Evolutionary conservation across 2,329 filamentous ascomycete genomes (phyloP).

Genomic region (Curvularia spicifera): DNA sequence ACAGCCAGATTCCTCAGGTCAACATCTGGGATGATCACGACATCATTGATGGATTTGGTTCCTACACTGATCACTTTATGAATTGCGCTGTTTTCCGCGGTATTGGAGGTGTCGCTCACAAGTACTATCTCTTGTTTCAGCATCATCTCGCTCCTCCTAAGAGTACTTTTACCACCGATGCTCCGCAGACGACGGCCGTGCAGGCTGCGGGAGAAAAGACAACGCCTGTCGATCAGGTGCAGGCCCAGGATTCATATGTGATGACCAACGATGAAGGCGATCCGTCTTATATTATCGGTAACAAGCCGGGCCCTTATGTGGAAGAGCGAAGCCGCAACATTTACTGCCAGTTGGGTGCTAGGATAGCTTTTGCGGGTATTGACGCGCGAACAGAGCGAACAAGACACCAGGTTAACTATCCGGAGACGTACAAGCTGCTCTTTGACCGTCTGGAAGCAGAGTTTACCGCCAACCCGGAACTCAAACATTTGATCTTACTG

Average conservation of each 20-base stretch:
- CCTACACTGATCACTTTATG: constrained; percentile 72
- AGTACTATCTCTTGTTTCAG: constrained; percentile 71
- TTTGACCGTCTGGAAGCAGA: constrained; percentile 63
- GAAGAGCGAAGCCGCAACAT: constrained; percentile 66
- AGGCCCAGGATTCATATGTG: constrained; percentile 78
- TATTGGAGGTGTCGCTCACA: constrained; percentile 64
- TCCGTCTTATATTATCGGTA: constrained; percentile 78
- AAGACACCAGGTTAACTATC: constrained; percentile 90
- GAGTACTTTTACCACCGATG: constrained; percentile 84
- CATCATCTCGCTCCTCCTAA: constrained; percentile 82
- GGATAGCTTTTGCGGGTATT: constrained; percentile 68
- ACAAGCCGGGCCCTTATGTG: constrained; percentile 72
- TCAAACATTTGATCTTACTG: constrained; percentile 68
- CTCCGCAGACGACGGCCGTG: constrained; percentile 59
- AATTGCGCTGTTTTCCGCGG: constrained; percentile 68
- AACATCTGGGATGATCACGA: constrained; percentile 72
- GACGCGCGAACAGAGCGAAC: constrained; percentile 76
- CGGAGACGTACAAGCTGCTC: constrained; percentile 66
- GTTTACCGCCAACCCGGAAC: constrained; percentile 59
- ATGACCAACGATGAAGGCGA: constrained; percentile 64
- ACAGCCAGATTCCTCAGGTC: constrained; percentile 67
- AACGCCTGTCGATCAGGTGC: constrained; percentile 68
- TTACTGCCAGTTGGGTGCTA: constrained; percentile 68
- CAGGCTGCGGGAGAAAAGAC: constrained; percentile 62
- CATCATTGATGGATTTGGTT: constrained; percentile 71